Evolutionary conservation across 352 stramenopile species (phyloP).

Genomic region (Sclerospora graminicola): DNA sequence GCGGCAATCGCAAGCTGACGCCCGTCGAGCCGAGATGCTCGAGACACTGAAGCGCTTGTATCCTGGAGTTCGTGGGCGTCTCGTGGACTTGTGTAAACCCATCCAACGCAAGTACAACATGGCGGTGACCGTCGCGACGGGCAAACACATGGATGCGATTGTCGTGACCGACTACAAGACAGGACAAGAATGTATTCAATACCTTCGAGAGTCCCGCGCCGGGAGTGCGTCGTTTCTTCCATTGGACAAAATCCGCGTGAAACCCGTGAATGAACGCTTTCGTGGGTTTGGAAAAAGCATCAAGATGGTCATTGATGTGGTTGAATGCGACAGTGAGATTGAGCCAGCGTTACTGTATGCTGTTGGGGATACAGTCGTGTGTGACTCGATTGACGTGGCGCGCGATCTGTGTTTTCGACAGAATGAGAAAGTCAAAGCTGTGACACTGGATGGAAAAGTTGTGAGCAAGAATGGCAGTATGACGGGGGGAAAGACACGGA

Average conservation of each 20-base stretch:
- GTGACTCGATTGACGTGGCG: slow-evolving; percentile 91
- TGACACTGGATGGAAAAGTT: slow-evolving; percentile 92
- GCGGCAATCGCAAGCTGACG: slow-evolving; percentile 88
- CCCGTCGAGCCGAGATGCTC: slow-evolving; percentile 61
- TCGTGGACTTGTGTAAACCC: slow-evolving; percentile 96
- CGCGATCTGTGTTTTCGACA: slow-evolving; percentile 74
- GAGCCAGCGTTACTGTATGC: slow-evolving; percentile 92
- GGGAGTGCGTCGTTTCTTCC: slow-evolving; percentile 95
- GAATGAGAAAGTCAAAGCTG: slow-evolving; percentile 82
- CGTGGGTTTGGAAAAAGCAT: slow-evolving; percentile 86
- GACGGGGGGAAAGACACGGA: no score
- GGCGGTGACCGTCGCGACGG: slow-evolving; percentile 94
- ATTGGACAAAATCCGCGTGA: slow-evolving; percentile 90
- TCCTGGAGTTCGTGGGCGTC: slow-evolving; percentile 88
- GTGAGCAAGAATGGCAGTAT: slow-evolving; percentile 97
- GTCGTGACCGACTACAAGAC: slow-evolving; percentile 76
- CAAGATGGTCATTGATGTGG: slow-evolving; percentile 93
- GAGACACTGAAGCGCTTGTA: slow-evolving; percentile 82
- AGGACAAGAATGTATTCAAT: slow-evolving; percentile 83
- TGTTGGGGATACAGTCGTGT: slow-evolving; percentile 93
- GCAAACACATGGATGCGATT: slow-evolving; percentile 95
- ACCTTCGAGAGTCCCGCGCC: slow-evolving; percentile 92
- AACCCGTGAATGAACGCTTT: slow-evolving; percentile 90
- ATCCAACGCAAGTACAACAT: slow-evolving; percentile 95
- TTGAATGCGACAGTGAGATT: slow-evolving; percentile 89